Percentiles rank a stretch among this genome's conserved stretches.
phyloP scores from a whole-genome alignment of 202 grass and related monocot genomes.

The Saccharum hybrid region DNA sequence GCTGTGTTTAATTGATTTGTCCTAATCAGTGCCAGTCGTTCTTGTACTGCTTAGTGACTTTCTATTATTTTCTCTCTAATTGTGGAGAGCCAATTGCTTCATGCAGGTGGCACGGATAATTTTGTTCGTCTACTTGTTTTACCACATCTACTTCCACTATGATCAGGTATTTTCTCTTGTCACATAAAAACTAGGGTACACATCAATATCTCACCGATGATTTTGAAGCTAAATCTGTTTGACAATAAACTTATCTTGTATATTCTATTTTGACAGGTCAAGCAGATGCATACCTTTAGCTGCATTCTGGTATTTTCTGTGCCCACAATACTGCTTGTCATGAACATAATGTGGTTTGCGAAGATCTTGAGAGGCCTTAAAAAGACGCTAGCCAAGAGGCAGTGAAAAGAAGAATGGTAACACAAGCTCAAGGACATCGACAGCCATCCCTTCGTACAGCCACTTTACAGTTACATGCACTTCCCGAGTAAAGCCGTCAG shows the following conservation, averaged over 20 bases:
- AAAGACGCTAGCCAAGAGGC: slow-evolving; percentile 86
- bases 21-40: background rate
- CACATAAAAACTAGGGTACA: slow-evolving; percentile 2
- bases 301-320: slow-evolving; percentile 72
- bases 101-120: slow-evolving; percentile 93
- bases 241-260: slow-evolving; percentile 42
- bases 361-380: slow-evolving; percentile 96
- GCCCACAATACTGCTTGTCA: slow-evolving; percentile 72
- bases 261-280: slow-evolving; percentile 62
- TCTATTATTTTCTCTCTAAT: slow-evolving; percentile 13
- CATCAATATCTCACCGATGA: slow-evolving; percentile 14
- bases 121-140: slow-evolving; percentile 90
- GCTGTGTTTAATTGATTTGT: background rate
- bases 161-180: slow-evolving; percentile 61
- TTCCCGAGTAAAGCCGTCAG: slow-evolving; percentile 38
- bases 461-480: slow-evolving; percentile 35
- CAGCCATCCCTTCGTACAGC: slow-evolving; percentile 34
- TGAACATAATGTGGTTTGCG: slow-evolving; percentile 93
- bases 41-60: slow-evolving; percentile 7
- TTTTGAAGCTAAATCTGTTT: slow-evolving; percentile 34
- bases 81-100: background rate
- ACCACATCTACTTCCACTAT: slow-evolving; percentile 90
- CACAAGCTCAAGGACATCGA: slow-evolving; percentile 32
- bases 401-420: slow-evolving; percentile 61
- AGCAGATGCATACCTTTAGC: slow-evolving; percentile 67